Base-by-base conservation (phyloP, 306 rosid genomes). In the Lagenaria siceraria region DNA sequence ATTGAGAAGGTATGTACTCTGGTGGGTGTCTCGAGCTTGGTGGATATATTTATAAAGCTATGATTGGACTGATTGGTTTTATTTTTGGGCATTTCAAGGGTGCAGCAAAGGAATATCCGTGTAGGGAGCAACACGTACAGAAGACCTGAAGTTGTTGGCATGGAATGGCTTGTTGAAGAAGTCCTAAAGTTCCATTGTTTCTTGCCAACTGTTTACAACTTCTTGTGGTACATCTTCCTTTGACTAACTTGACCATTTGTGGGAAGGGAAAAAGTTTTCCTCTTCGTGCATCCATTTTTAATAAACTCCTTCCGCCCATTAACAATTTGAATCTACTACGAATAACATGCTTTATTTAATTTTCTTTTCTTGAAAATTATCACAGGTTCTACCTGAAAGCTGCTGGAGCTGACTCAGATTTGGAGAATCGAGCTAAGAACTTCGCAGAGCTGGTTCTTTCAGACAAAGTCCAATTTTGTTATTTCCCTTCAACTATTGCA, bases 141-240 rank as follows among this genome's bases (percentile, higher is more conserved):
- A 79, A 92, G 93, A 92, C 49, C 86, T 77, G 97, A 95, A 88
- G 99, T 92, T 46, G 96, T 95, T 49, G 99, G 96, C 56, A 95
- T 92, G 99, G 99, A 95, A 86, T 95, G 99, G 99, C 80, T 95
- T 74, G 90, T 95, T 79, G 93, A 81, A 80, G 97, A 92, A 86
- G 93, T 89, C 77, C 97, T 95, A 80, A 76, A 88, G 55, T 95
- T 90, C 86, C 85, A 88, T 70, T 95, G 97, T 78, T 88, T 88
- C 80, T 83, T 82, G 59, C 99, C 99, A 53, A 95, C 99, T 78
- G 81, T 86, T 69, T 85, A 81, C 89, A 92, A 86, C 83, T 95
- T 95, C 87, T 83, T 95, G 81, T 87, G 97, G 99, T 95, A 90
- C 78, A 52, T 56, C 69, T 43, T 55, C 79, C 69, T 24, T 59